These are phyloP conservation scores for Phytophthora tentaculata DNA, from an alignment of 352 stramenopile genomes.

Conservation along the genomic window DNA sequence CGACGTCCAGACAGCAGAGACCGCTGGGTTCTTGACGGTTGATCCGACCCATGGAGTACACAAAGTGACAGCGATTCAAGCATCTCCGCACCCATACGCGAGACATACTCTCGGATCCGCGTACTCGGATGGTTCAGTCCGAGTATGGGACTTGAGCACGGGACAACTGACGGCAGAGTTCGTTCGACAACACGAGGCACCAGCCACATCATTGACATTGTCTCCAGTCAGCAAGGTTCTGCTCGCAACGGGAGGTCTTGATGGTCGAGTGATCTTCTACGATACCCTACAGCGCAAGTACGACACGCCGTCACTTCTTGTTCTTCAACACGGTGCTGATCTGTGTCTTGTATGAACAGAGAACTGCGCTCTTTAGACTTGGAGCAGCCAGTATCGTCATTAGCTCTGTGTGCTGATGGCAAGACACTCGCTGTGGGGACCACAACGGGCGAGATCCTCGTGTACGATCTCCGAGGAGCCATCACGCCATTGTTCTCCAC, in stretches of 20 bases:
- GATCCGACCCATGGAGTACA: slow-evolving; percentile 56
- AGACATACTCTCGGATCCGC: slow-evolving; percentile 60
- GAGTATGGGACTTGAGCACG: slow-evolving; percentile 69
- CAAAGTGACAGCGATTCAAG: slow-evolving; percentile 58
- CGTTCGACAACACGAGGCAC: slow-evolving; percentile 57
- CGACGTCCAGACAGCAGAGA: slow-evolving; percentile 66
- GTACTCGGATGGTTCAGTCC: slow-evolving; percentile 69
- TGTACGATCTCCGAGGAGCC: slow-evolving; percentile 70
- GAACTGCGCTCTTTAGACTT: slow-evolving; percentile 65
- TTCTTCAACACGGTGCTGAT: neutral
- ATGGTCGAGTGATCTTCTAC: slow-evolving; percentile 78
- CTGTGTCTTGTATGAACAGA: slow-evolving; percentile 29
- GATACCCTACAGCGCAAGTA: slow-evolving; percentile 72
- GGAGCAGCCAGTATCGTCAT: slow-evolving; percentile 58
- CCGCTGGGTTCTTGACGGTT: slow-evolving; percentile 51
- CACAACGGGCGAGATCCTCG: slow-evolving; percentile 54
- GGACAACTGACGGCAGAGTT: slow-evolving; percentile 67
- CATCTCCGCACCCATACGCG: slow-evolving; percentile 68
- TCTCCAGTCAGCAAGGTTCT: slow-evolving; percentile 80
- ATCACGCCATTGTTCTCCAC: slow-evolving; percentile 67
- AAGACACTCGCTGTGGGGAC: slow-evolving; percentile 71
- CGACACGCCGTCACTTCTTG: slow-evolving; percentile 1
- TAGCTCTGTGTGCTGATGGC: slow-evolving; percentile 67
- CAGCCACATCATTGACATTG: slow-evolving; percentile 59
- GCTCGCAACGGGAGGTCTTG: slow-evolving; percentile 58